Conservation (phyloP, 2,329 filamentous ascomycete species). For the Trichoderma sp. region DNA sequence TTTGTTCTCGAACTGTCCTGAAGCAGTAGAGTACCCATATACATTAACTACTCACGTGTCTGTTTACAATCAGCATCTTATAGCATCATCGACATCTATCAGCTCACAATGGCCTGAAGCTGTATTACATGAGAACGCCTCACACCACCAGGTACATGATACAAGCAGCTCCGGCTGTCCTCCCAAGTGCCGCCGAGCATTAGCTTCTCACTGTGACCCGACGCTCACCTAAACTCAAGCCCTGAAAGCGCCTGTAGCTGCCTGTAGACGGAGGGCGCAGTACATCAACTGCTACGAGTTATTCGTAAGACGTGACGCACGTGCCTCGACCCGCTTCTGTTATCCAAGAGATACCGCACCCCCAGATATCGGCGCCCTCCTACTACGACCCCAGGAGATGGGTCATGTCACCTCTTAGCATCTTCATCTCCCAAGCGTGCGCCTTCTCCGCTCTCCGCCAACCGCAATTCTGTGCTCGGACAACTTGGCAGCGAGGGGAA, state of each 20-base stretch:
- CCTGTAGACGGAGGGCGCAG: conserved; percentile 17
- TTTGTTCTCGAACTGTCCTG: not conserved
- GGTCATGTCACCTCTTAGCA: conserved; percentile 9
- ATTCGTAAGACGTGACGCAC: conserved; percentile 10
- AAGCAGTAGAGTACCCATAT: not conserved
- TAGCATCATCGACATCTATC: not conserved
- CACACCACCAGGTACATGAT: too few relatives aligned
- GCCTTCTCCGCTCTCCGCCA: conserved; percentile 24
- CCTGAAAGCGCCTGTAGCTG: conserved; percentile 2
- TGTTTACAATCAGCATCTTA: too few relatives aligned
- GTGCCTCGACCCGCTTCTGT: conserved; percentile 12
- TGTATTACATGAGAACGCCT: too few relatives aligned
- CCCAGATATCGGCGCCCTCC: conserved; percentile 13
- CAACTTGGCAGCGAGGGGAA: not conserved
- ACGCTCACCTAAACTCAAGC: not conserved
- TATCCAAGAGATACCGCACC: not conserved
- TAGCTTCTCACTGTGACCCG: too few relatives aligned
- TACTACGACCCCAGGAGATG: conserved; percentile 17
- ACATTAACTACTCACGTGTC: too few relatives aligned
- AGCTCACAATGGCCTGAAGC: too few relatives aligned
- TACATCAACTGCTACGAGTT: too few relatives aligned
- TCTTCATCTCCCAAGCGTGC: conserved; percentile 23
- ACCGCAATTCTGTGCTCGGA: conserved; percentile 21
- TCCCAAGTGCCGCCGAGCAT: not conserved
- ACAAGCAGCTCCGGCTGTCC: too few relatives aligned